These are phyloP conservation scores for Linum usitatissimum DNA, from an alignment of 345 rosid genomes.

Conservation along the genomic window DNA sequence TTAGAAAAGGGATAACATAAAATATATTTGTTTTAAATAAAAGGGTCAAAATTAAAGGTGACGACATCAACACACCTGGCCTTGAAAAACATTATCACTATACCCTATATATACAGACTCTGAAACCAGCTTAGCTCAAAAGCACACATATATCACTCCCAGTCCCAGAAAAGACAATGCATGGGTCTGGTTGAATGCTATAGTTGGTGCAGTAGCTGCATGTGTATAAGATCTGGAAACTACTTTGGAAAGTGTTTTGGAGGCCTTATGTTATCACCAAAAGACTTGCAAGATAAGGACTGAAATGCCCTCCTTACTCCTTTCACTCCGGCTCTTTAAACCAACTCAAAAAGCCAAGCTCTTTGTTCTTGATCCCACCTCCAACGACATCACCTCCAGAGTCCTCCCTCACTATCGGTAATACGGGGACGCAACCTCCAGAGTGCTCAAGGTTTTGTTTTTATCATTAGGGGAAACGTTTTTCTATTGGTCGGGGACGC, in stretches of 20 bases:
- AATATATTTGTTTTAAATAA: no score
- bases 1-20: no score
- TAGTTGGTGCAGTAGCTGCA: constrained; percentile 3
- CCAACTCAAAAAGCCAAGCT: constrained; percentile 12
- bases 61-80: no score
- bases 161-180: no score
- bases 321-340: constrained; percentile 22
- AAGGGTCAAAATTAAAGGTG: no score
- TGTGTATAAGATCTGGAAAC: constrained; percentile 5
- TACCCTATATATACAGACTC: no score
- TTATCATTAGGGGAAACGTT: constrained; percentile 77
- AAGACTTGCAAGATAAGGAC: constrained; percentile 24
- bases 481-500: constrained; percentile 75
- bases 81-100: no score
- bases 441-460: no score
- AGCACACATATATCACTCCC: not conserved
- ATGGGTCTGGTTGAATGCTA: constrained; percentile 12
- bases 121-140: no score
- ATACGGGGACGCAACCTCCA: constrained; percentile 20
- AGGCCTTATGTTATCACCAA: constrained; percentile 22
- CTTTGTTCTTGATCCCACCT: constrained; percentile 13
- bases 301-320: constrained; percentile 19
- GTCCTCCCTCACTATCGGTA: constrained; percentile 24
- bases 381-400: constrained; percentile 19
- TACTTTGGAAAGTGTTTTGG: constrained; percentile 18